Percentiles rank a stretch among this genome's conserved stretches.
phyloP scores from a whole-genome alignment of 139 green algal genomes.

The Micractinium sp. region DNA sequence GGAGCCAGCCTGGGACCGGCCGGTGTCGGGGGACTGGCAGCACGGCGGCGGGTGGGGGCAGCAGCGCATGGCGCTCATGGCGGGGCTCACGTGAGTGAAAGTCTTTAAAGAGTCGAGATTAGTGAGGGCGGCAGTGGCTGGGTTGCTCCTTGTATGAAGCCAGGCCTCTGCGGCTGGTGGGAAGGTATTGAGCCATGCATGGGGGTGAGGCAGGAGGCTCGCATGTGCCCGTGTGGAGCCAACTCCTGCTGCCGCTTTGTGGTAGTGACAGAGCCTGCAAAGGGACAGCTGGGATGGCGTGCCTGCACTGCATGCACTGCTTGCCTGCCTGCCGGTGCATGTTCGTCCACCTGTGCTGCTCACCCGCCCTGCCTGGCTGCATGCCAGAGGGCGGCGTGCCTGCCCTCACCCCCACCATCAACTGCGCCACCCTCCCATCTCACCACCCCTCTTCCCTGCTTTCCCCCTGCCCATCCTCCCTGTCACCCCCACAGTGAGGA shows the following conservation, averaged over 20 bases:
- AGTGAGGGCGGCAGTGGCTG: neutral
- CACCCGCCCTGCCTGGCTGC: neutral
- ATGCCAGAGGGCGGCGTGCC: too few species aligned
- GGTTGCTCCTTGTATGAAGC: neutral
- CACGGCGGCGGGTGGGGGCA: conserved; percentile 46
- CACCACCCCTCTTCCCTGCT: neutral
- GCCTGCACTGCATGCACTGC: neutral
- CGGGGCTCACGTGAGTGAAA: conserved; percentile 40
- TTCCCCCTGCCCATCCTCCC: neutral
- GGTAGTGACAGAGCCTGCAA: neutral
- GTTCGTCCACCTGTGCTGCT: neutral
- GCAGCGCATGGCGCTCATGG: conserved; percentile 33
- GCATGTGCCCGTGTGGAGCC: neutral
- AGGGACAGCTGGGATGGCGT: neutral
- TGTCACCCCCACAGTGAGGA: neutral
- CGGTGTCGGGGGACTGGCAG: conserved; percentile 20
- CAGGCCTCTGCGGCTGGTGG: neutral
- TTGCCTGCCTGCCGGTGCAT: neutral
- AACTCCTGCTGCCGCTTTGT: neutral
- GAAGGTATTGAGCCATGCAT: neutral
- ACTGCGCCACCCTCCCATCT: neutral
- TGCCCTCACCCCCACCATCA: neutral
- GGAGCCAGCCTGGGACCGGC: conserved; percentile 32
- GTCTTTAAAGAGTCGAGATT: too few species aligned
- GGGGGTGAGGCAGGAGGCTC: neutral